Evolutionary conservation across 2,329 filamentous ascomycete genomes (phyloP).

Genomic region (Xylaria sp.): DNA sequence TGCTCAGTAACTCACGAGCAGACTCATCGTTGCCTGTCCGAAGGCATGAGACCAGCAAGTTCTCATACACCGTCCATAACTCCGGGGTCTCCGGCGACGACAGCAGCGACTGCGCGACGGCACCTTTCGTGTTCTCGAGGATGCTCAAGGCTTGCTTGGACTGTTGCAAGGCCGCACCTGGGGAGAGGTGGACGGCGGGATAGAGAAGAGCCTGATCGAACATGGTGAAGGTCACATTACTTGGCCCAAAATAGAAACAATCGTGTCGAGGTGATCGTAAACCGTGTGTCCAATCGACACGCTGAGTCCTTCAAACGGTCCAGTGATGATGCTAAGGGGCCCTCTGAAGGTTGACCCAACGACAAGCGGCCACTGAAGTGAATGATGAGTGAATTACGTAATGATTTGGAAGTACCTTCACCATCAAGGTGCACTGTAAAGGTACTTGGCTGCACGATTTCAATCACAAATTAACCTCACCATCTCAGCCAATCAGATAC

Average conservation of each 20-base stretch:
- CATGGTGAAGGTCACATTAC: slow-evolving; percentile 20
- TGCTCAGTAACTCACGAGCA: slow-evolving; percentile 69
- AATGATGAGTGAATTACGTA: too few species aligned
- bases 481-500: too few species aligned
- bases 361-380: too few species aligned
- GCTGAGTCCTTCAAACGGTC: not conserved
- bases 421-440: too few species aligned
- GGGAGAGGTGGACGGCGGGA: slow-evolving; percentile 52
- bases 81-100: slow-evolving; percentile 65
- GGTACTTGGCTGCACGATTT: too few species aligned
- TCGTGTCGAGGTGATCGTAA: not conserved
- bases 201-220: slow-evolving; percentile 43
- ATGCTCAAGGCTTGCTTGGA: slow-evolving; percentile 57
- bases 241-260: not conserved
- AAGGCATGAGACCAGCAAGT: slow-evolving; percentile 77
- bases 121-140: slow-evolving; percentile 49
- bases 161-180: slow-evolving; percentile 49
- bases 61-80: slow-evolving; percentile 81
- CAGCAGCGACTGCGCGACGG: slow-evolving; percentile 49
- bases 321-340: not conserved
- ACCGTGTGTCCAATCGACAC: not conserved
- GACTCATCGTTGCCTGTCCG: slow-evolving; percentile 76
- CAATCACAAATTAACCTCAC: too few species aligned
- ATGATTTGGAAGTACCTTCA: too few species aligned
- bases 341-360: too few species aligned